Evolutionary conservation across 768 basidiomycete species (phyloP), one percentile per base, ranked within the genome.

Genomic region (Cystobasidium tubakii): DNA sequence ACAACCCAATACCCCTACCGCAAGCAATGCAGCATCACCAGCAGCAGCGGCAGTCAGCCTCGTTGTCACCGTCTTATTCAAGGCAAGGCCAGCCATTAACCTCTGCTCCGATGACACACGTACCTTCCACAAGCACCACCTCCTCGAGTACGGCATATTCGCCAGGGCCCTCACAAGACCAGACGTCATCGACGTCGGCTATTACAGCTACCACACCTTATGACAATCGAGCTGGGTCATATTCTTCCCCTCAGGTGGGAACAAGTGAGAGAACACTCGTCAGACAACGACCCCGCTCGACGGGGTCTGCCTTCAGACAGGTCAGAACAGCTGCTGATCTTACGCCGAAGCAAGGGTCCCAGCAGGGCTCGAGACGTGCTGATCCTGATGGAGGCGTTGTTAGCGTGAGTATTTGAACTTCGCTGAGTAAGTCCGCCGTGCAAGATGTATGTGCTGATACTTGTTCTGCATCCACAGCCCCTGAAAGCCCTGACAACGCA

Each of bases 311-410:
- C 25, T 89, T 94, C 79, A 86, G 89, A 79, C 85, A 89, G 74
- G 86, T 96, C 21, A 87, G 89, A 75, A 88, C 89, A 77, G 83
- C 82, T 76, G 85, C 87, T 74, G 93, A 96, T 82, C 82, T 95
- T 36, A 86, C 87, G 71, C 91, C 94, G 62, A 86, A 87, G 73
- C 83, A 88, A 76, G 89, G 89, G 81, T 79, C 81, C 27, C 84
- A 86, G 62, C 85, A 88, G 17, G 77, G 83, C 9, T 90, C 87
- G 25, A 85, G 92, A 78, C 84, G 93, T 69, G 88, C 93, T 82
- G 89, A 90, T 77, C 84, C 88, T 54, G 87, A 84, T 77, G 81
- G 80, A 15, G 81, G 80, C n/a, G 89, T 87, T 81, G 83, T 97
- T 70, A 91, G 91, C 78, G 92, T 95, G 81, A 78, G 91, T 85